Percentiles rank a stretch among this genome's conserved stretches.
Conservation (phyloP, 1,284 basidiomycete genomes). For the Trametes polyzona region DNA sequence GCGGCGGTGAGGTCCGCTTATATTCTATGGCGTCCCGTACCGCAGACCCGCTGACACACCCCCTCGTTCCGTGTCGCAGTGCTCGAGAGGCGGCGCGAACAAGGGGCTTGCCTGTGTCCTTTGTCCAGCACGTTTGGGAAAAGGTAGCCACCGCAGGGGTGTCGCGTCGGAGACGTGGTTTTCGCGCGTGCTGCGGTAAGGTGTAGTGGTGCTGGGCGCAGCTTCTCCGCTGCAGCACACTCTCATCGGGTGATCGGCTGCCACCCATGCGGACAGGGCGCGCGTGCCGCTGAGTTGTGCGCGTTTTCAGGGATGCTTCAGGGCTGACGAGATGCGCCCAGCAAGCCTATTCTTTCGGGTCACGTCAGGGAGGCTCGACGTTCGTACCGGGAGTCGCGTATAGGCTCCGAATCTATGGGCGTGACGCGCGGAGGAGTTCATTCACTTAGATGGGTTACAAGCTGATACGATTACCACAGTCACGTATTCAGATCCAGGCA, state of each 20-base stretch:
- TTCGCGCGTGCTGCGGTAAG: slow-evolving; percentile 3
- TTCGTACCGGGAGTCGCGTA: no score
- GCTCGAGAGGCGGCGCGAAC: no score
- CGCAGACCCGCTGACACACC: background rate
- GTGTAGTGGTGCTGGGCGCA: no score
- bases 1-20: background rate
- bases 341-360: background rate
- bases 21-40: background rate
- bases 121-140: background rate
- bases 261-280: no score
- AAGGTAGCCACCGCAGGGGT: background rate
- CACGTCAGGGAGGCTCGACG: background rate
- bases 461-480: background rate
- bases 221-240: slow-evolving; percentile 4
- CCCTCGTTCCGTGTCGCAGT: background rate
- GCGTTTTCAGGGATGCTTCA: no score
- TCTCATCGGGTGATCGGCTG: background rate
- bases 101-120: background rate
- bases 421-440: background rate
- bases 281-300: no score
- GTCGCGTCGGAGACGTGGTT: background rate
- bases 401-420: no score
- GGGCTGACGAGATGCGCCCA: no score
- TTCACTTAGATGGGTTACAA: background rate
- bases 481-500: background rate